Evolutionary conservation across 169 alveolate genomes (phyloP).

Genomic region (Plasmodium knowlesi): DNA sequence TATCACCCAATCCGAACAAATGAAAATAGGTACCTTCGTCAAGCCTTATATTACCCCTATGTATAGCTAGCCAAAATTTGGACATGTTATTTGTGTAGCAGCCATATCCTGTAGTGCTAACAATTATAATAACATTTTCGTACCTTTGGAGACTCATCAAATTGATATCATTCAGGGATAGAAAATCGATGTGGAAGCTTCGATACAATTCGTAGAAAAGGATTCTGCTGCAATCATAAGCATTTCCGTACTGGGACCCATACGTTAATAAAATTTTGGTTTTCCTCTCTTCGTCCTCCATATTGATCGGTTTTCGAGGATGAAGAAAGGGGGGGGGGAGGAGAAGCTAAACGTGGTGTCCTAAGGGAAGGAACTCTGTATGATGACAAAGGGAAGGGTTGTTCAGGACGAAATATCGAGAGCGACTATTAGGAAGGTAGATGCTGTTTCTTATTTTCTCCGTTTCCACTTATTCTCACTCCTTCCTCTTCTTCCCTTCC

Average conservation of each 20-base stretch:
- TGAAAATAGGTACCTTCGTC: slow-evolving; percentile 45
- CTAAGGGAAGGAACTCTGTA: too few species aligned
- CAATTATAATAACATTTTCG: slow-evolving; percentile 55
- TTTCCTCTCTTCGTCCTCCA: slow-evolving; percentile 1
- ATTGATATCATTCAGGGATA: slow-evolving; percentile 22
- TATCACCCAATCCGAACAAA: slow-evolving; percentile 68
- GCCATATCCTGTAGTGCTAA: slow-evolving; percentile 75
- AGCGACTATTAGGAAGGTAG: background rate
- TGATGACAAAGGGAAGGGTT: too few species aligned
- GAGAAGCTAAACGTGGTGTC: background rate
- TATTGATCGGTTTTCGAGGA: background rate
- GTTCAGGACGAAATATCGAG: background rate
- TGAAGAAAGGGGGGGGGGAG: background rate
- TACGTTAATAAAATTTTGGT: slow-evolving; percentile 4
- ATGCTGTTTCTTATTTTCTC: background rate
- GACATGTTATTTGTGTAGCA: slow-evolving; percentile 37
- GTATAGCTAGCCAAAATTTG: slow-evolving; percentile 27
- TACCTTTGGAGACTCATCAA: slow-evolving; percentile 27
- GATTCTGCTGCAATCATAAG: slow-evolving; percentile 66
- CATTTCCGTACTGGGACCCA: slow-evolving; percentile 67
- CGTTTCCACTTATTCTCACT: background rate
- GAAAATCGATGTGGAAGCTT: slow-evolving; percentile 32
- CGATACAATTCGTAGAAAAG: slow-evolving; percentile 40
- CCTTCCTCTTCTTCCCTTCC: background rate
- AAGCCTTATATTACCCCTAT: slow-evolving; percentile 11